Base-by-base conservation (phyloP, 768 basidiomycete genomes). In the Boletus rufocinnamomeus region DNA sequence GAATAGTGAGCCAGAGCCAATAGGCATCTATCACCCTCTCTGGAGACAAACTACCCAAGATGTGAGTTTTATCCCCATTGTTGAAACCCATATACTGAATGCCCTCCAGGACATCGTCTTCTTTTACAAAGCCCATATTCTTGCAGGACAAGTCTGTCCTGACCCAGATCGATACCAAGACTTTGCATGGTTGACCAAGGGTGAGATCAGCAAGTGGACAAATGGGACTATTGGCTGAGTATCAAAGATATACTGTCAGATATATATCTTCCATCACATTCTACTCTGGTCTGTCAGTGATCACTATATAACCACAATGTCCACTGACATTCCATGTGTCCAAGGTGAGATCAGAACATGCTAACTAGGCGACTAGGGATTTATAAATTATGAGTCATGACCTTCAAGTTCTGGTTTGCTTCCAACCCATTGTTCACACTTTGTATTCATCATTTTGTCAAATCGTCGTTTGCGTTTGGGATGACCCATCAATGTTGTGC, bases 101-200 rank as follows among this genome's bases (percentile, higher is more conserved):
- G 10, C 25, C 27, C 27, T 41, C 0, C 66, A 97, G 95, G 81
- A 77, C 53, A 76, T 82, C 43, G 78, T 90, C 21, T 99, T 98
- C 77, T 92, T 97, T 79, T 91, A 91, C 79, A 97, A 97, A 71
- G 92, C 85, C 21, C 95, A 97, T 69, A 91, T 98, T 53, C 81
- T 98, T 67, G 87, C 92, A 2, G 96, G 96, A 19, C 91, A 95
- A 72, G 88, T 87, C 34, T 78, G 76, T 21, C 85, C 88, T 19
- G 71, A 82, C 34, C 69, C 77, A n/a, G 73, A 80, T 61, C 70
- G 74, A 23, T 76, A 89, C 59, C 76, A 78, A 50, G 91, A 91
- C 66, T 95, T 91, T 75, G 95, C 93, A 8, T 98, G 95, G 95
- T 78, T 98, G 59, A 96, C 93, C 50, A 93, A 94, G 74, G 82